Base-by-base conservation (phyloP, 768 basidiomycete genomes). In the Hygrophorus russula region DNA sequence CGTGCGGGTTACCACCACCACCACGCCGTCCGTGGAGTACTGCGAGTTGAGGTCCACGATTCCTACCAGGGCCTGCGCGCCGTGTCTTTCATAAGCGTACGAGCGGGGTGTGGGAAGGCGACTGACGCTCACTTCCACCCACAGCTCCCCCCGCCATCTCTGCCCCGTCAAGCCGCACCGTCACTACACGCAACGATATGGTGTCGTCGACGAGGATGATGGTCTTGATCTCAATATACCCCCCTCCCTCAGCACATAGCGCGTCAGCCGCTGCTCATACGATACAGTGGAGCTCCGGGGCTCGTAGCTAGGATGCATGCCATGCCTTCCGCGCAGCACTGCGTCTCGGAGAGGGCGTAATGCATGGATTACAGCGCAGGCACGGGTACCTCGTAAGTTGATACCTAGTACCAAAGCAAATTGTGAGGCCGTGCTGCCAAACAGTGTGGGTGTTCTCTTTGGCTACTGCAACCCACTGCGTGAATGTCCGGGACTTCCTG, bases 21-120 rank as follows among this genome's bases (percentile, higher is more conserved):
- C 10, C 14, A 82, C 68, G 2, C 80, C 80, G 43, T 78, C 69
- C 4, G 47, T 52, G 47, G 77, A 76, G 41, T 79, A 78, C 24
- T 54, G 44, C 0, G 65, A 56, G 1, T 76, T 76, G 5, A 60
- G 57, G 4, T 64, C 60, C 11, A 74, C 76, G 6, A 82, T 61
- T 2, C 59, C 56, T 30, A 65, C 65, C 24, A 80, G 60, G 1
- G 74, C 74, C 41, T 42, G n/a, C n/a, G n/a, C n/a, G n/a, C n/a
- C n/a, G n/a, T n/a, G n/a, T n/a, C n/a, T 33, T 29, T 27, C n/a
- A n/a, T n/a, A n/a, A n/a, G n/a, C n/a, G n/a, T n/a, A n/a, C n/a
- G n/a, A 2, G 29, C 5, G 11, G 7, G n/a, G n/a, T n/a, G n/a
- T n/a, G n/a, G n/a, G n/a, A n/a, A n/a, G n/a, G n/a, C n/a, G n/a